A percentile compares a stretch with the other conserved stretches of the same genome.
These are phyloP conservation scores for Tanozyma kutaoensis DNA, from an alignment of 805 yeast species.

Conservation along the genomic window DNA sequence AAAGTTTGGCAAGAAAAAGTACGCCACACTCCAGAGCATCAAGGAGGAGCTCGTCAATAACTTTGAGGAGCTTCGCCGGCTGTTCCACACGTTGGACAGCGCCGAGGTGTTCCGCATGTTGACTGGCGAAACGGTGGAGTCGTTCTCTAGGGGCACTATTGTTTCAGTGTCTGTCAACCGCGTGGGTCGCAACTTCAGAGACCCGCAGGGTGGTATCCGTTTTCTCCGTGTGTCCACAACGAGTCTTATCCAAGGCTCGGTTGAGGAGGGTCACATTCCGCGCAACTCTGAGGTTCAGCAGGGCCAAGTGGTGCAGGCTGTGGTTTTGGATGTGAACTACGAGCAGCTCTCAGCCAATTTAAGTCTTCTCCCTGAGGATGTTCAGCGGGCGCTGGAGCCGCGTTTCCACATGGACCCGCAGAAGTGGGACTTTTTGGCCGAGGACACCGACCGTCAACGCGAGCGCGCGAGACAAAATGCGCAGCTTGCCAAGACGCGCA, in stretches of 20 bases:
- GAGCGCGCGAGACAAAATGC: constrained; percentile 52
- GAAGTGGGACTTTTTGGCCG: constrained; percentile 75
- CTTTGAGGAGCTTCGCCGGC: constrained; percentile 73
- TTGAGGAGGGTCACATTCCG: constrained; percentile 23
- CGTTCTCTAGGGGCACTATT: constrained; percentile 55
- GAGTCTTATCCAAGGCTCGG: constrained; percentile 28
- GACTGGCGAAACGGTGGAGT: constrained; percentile 71
- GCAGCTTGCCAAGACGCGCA: constrained; percentile 57
- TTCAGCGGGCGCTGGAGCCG: constrained; percentile 38
- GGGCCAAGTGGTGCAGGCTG: constrained; percentile 85
- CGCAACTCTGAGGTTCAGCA: constrained; percentile 27
- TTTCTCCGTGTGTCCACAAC: constrained; percentile 27
- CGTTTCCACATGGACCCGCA: constrained; percentile 39
- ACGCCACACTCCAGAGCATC: constrained; percentile 72
- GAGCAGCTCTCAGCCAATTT: constrained; percentile 63
- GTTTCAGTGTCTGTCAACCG: constrained; percentile 65
- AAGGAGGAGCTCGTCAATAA: constrained; percentile 79
- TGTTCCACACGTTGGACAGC: constrained; percentile 50
- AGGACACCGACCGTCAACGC: constrained; percentile 44
- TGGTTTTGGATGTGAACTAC: constrained; percentile 56
- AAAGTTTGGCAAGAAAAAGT: constrained; percentile 57
- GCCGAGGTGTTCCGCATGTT: constrained; percentile 76
- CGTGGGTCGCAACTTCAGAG: constrained; percentile 52
- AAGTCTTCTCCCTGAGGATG: constrained; percentile 54
- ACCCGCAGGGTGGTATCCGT: constrained; percentile 29